phyloP scores from a whole-genome alignment of 768 basidiomycete species.

The Hemileccinum rubropunctum region DNA sequence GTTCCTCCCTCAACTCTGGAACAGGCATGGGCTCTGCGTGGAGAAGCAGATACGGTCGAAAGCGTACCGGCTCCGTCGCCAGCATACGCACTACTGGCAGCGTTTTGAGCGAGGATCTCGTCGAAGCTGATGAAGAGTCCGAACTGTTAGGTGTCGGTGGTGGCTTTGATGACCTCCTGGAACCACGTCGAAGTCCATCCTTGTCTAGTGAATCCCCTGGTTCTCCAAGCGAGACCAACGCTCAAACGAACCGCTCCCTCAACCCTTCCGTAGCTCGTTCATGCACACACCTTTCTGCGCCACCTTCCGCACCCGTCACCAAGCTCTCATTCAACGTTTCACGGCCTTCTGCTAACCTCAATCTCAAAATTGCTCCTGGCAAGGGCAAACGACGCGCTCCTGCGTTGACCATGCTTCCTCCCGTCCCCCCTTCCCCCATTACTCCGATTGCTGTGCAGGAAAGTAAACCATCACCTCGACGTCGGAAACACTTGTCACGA shows the following conservation, averaged over 20 bases:
- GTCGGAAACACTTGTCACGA: conserved; percentile 50
- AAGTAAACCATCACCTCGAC: conserved; percentile 31
- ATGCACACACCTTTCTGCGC: conserved; percentile 19
- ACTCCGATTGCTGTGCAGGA: conserved; percentile 44
- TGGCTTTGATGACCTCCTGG: conserved; percentile 48
- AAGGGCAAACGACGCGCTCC: conserved; percentile 62
- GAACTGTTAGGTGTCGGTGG: conserved; percentile 68
- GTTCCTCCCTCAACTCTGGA: conserved; percentile 61
- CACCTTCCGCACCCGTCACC: conserved; percentile 56
- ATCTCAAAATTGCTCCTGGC: conserved; percentile 45
- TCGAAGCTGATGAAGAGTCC: conserved; percentile 80
- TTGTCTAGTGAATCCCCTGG: conserved; percentile 35
- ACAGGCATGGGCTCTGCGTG: conserved; percentile 67
- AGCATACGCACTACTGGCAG: conserved; percentile 67
- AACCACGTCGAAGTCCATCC: conserved; percentile 34
- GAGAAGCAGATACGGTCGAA: conserved; percentile 65
- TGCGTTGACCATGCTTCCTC: conserved; percentile 59
- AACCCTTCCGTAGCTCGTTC: conserved; percentile 16
- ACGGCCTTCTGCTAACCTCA: conserved; percentile 48
- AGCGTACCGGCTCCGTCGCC: conserved; percentile 73
- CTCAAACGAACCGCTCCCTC: conserved; percentile 21
- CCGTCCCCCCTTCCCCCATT: conserved; percentile 73
- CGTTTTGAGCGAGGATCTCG: conserved; percentile 72
- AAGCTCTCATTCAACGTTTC: conserved; percentile 51
- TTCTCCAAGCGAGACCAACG: conserved; percentile 32